Evolutionary conservation across 139 green algal genomes (phyloP).

Genomic region (Chlamydomonas sp.): DNA sequence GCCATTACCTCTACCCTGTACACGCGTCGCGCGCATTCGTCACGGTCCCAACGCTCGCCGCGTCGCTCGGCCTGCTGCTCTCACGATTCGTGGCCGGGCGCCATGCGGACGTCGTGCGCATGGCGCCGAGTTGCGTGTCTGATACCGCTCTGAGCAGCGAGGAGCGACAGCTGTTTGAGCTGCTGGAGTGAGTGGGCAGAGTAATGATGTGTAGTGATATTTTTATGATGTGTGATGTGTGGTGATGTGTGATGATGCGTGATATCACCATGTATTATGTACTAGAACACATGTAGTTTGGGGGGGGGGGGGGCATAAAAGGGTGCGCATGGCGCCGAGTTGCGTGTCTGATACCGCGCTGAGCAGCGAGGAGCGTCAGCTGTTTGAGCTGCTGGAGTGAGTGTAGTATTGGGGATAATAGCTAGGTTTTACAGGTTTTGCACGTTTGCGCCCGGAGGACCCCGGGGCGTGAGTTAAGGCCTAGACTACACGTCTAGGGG

Average conservation of each 20-base stretch:
- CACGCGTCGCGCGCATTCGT: neutral
- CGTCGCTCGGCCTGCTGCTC: neutral
- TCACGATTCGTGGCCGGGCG: neutral
- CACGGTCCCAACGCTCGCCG: neutral
- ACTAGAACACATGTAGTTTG: no score
- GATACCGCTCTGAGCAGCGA: neutral
- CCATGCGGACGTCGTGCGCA: neutral
- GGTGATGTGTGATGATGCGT: no score
- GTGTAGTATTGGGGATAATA: no score
- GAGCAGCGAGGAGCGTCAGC: neutral
- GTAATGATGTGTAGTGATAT: no score
- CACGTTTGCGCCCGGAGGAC: no score
- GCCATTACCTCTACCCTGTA: conserved; percentile 1
- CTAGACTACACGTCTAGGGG: no score
- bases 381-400: neutral
- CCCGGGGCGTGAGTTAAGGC: no score
- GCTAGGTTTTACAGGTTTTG: no score
- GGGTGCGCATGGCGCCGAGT: neutral
- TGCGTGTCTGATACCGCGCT: neutral
- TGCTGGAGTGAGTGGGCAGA: neutral
- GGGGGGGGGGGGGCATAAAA: no score
- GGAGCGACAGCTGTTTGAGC: neutral
- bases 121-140: neutral
- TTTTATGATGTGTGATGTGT: no score
- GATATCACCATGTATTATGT: no score